Percentiles rank a stretch among this genome's conserved stretches.
Conservation (phyloP, 129 eudicot genomes). For the Cynara cardunculus region DNA sequence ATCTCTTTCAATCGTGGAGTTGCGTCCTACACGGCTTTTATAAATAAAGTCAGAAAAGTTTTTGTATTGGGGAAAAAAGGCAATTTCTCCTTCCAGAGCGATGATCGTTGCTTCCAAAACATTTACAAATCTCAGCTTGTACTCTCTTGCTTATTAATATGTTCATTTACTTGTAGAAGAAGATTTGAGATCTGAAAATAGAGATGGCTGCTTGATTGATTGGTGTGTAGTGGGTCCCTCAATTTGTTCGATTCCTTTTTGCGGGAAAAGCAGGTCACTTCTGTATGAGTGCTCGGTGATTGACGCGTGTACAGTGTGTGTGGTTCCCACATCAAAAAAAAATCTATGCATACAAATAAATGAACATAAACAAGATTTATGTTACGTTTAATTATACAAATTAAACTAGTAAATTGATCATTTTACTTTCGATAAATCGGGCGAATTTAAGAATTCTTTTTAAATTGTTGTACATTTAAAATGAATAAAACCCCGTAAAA, state of each 20-base stretch:
- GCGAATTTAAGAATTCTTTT: too few species aligned
- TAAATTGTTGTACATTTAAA: too few species aligned
- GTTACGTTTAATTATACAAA: background rate
- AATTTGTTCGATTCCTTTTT: constrained; percentile 43
- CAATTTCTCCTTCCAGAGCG: background rate
- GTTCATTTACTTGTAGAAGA: background rate
- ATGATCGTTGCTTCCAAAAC: background rate
- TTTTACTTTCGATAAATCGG: too few species aligned
- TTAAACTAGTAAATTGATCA: too few species aligned
- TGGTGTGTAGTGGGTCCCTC: constrained; percentile 10
- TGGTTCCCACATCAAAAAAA: constrained; percentile 28
- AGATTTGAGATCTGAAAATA: background rate
- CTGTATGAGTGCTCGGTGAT: constrained; percentile 18
- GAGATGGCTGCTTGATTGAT: constrained; percentile 20
- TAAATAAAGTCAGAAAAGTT: constrained; percentile 42
- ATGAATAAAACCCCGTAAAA: too few species aligned
- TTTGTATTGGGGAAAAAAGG: constrained; percentile 24
- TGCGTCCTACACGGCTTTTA: constrained; percentile 61
- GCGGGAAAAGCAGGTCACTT: constrained; percentile 22
- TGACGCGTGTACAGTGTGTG: constrained; percentile 67
- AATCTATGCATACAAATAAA: background rate
- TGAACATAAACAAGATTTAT: background rate
- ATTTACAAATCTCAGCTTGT: background rate
- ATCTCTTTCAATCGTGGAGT: constrained; percentile 40
- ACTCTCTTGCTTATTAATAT: accelerated